phyloP scores from a whole-genome alignment of 768 basidiomycete genomes.

The Omphalotus guepiniiformis region DNA sequence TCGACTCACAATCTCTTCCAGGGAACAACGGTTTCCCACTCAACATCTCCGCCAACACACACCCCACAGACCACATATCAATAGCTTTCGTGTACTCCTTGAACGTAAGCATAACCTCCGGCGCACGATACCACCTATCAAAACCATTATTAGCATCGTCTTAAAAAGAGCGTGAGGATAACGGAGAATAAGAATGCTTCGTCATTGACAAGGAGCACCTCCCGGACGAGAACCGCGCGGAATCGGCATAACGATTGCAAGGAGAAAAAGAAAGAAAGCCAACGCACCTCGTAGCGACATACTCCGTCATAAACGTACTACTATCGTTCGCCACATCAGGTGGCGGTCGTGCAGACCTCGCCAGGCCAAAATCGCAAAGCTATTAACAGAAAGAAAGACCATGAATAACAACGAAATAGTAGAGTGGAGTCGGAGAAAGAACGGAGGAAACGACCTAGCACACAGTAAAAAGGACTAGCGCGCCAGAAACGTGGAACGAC shows the following conservation, averaged over 20 bases:
- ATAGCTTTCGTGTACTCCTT: slow-evolving; percentile 90
- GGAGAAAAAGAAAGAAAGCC: slow-evolving; percentile 10
- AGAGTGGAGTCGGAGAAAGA: slow-evolving; percentile 2
- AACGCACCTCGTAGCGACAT: slow-evolving; percentile 84
- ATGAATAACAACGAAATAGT: neutral
- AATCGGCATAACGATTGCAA: too few species aligned
- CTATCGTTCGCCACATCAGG: slow-evolving; percentile 71
- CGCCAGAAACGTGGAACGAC: too few species aligned
- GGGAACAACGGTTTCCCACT: slow-evolving; percentile 92
- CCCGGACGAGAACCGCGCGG: too few species aligned
- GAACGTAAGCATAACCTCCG: slow-evolving; percentile 98
- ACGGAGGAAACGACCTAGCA: too few species aligned
- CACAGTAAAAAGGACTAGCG: too few species aligned
- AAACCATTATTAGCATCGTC: too few species aligned
- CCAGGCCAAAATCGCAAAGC: slow-evolving; percentile 87
- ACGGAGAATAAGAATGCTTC: too few species aligned
- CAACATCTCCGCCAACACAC: slow-evolving; percentile 88
- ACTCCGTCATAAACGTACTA: slow-evolving; percentile 87
- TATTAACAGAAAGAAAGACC: slow-evolving; percentile 6
- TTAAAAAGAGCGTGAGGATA: too few species aligned
- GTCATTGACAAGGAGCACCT: too few species aligned
- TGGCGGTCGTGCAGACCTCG: slow-evolving; percentile 71
- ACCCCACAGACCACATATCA: slow-evolving; percentile 86
- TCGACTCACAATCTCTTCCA: slow-evolving; percentile 86
- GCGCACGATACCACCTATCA: slow-evolving; percentile 98